Evolutionary conservation across 257 asterid species (phyloP), one percentile per base, ranked within the genome.

Genomic region (Solanum habrochaites): DNA sequence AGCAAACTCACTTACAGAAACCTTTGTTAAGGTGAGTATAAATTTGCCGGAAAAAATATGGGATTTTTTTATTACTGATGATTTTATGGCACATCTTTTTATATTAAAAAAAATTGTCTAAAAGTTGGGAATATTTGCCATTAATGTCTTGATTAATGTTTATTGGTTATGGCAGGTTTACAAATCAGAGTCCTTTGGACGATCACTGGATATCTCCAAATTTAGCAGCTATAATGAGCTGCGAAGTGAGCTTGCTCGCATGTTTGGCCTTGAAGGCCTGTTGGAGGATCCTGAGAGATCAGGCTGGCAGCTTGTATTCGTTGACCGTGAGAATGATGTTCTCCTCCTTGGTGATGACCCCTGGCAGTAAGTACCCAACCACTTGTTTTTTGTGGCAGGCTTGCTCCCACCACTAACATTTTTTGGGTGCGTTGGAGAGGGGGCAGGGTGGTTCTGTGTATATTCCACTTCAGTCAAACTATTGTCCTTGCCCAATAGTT

Each of bases 221-320:
- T 96, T 93, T 87, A 95, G 95, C 94, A 96, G 98, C 92, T 96
- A 96, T 60, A 92, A 92, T 31, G 99, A 97, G 94, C 95, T 97
- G 92, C 92, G 98, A n/a, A 90, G 96, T 87, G 98, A 94, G 93
- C 98, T 97, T 86, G 98, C 96, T 89, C 96, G 91, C 87, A 87
- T 97, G 98, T 97, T 97, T 90, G 98, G 98, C 86, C 98, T 97
- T 73, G 97, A 94, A 89, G 98, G 98, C 88, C 90, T 93, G 49
- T 90, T 97, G 98, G 99, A 95, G 93, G 97, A 95, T 88, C 98
- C 98, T 86, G 94, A 94, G 93, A 97, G 98, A 95, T 97, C 99
- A 97, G 99, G 99, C 98, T 97, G 99, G 99, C 99, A 97, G 99
- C 99, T 97, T 97, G 98, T 97, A 94, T 92, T 97, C 82, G 98